Evolutionary conservation across 768 basidiomycete species (phyloP), one percentile per base, ranked within the genome.

Genomic region (Mycena filopes): DNA sequence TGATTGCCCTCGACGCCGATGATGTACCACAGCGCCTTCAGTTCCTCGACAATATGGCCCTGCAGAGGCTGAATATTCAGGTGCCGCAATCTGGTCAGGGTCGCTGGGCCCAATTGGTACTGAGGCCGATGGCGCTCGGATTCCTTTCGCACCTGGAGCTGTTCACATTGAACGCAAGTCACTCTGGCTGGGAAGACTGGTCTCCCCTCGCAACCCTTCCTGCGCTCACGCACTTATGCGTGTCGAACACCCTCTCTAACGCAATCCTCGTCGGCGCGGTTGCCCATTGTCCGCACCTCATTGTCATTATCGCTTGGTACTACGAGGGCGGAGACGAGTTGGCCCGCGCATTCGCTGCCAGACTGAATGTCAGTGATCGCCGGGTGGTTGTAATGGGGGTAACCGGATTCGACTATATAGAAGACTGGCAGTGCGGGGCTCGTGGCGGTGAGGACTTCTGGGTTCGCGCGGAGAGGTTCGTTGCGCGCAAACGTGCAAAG

Each of bases 401-500:
- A 21, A 4, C 9, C 9, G 33, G 23, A 15, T n/a, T n/a, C n/a
- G n/a, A n/a, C n/a, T 51, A 21, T 13, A 13, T 21, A 12, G 18
- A 51, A 4, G 33, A 51, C 31, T 51, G 33, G 50, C 33, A 51
- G 23, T 21, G n/a, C 4, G 50, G 50, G 21, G 31, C 31, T 10
- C 50, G 50, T 7, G 50, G 50, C 31, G 50, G 33, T 36, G 33
- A 13, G 2, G 50, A 51, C 21, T 51, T 36, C 23, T 51, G 50
- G 50, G 50, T 36, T n/a, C 49, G 29, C 49, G 49, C 49, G 13
- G 33, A 51, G 49, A n/a, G n/a, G n/a, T n/a, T n/a, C n/a, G n/a
- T n/a, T n/a, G n/a, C n/a, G n/a, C n/a, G n/a, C n/a, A n/a, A n/a
- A n/a, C n/a, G n/a, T n/a, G n/a, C n/a, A n/a, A n/a, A n/a, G n/a